Evolutionary conservation across 345 rosid species (phyloP), one percentile per base, ranked within the genome.

Genomic region (Dimocarpus longan): DNA sequence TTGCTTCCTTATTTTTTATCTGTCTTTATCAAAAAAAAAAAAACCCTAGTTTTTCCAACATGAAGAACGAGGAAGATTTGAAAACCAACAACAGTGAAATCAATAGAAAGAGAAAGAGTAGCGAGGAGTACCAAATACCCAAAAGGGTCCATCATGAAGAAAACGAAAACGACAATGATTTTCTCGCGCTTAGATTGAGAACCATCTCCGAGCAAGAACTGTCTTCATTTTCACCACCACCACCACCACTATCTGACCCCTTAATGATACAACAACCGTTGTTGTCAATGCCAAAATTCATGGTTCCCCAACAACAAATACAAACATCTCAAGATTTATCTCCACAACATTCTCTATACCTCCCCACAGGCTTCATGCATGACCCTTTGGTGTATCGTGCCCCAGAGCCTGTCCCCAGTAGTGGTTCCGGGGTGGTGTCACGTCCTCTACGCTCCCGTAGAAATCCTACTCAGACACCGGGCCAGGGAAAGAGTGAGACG

Each of bases 401-500:
- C 2, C 37, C 12, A 21, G 65, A 65, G 26, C 26, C 65, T 21
- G 37, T 32, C 37, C 37, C 1, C 0, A 32, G 2, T 32, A 32
- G 19, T 46, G 24, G 44, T 6, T 21, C 11, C 15, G 48, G n/a
- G 9, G 64, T 66, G 4, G 18, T 70, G 6, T 8, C 78, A 0
- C 80, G 79, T 4, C 44, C 77, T 2, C 13, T 64, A 24, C 81
- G 86, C 26, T 24, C 67, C 12, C 86, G 87, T 13, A 70, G 82
- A 7, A 86, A 81, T 79, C 75, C 80, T 0, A 71, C 79, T 0
- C 83, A 76, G 62, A 19, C 54, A 0, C 81, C 76, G 0, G 66
- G 85, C 3, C 77, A 77, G 13, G 88, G 86, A 28, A 87, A 81
- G 66, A 71, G 77, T n/a, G 84, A 85, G 21, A 80, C 65, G 6